Evolutionary conservation across 192 early-diverging fungal genomes (phyloP).

Genomic region (Coemansia nantahalensis): DNA sequence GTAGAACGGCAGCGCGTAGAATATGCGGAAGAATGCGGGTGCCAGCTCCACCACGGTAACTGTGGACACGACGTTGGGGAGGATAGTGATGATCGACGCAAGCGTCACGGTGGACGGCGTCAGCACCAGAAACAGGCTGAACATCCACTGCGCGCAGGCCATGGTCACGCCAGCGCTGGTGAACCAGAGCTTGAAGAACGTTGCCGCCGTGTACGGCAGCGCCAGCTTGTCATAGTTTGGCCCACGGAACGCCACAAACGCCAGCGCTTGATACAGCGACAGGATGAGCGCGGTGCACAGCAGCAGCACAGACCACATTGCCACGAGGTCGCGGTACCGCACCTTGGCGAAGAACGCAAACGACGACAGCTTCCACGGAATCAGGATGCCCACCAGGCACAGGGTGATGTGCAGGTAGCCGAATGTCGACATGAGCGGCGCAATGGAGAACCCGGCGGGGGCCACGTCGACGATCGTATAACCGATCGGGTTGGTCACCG

Average conservation of each 20-base stretch:
- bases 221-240: conserved; percentile 28
- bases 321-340: conserved; percentile 30
- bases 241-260: conserved; percentile 35
- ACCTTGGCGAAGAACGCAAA: conserved; percentile 31
- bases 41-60: conserved; percentile 52
- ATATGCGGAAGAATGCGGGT: conserved; percentile 51
- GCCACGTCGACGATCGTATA: conserved; percentile 28
- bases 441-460: conserved; percentile 20
- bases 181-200: conserved; percentile 51
- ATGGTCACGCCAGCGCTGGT: conserved; percentile 20
- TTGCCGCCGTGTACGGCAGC: conserved; percentile 28
- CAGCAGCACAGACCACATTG: conserved; percentile 36
- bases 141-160: conserved; percentile 31
- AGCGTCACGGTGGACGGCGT: conserved; percentile 28
- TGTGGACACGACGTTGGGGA: conserved; percentile 50
- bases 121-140: conserved; percentile 34
- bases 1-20: conserved; percentile 55
- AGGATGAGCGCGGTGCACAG: conserved; percentile 26
- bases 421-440: conserved; percentile 34
- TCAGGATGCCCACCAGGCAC: conserved; percentile 24
- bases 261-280: conserved; percentile 34
- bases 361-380: conserved; percentile 44
- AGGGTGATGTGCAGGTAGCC: conserved; percentile 19
- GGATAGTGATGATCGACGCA: conserved; percentile 38
- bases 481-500: conserved; percentile 20